These are phyloP conservation scores for Kuraishia floccosa DNA, from an alignment of 805 yeast species.

Conservation along the genomic window DNA sequence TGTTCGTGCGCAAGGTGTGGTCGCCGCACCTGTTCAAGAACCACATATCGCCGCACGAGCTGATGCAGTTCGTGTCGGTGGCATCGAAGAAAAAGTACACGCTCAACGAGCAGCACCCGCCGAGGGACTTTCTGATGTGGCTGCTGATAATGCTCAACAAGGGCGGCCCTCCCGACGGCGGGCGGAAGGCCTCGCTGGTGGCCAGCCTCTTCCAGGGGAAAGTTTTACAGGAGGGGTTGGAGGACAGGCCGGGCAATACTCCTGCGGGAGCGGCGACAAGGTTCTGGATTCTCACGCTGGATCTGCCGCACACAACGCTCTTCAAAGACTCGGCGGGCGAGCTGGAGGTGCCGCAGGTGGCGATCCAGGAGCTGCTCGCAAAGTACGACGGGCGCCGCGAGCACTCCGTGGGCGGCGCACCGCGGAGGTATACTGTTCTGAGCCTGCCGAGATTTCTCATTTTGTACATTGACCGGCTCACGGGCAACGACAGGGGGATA, in stretches of 20 bases:
- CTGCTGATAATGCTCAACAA: conserved; percentile 33
- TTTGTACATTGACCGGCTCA: conserved; percentile 46
- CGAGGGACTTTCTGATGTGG: conserved; percentile 52
- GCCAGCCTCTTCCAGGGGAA: not conserved
- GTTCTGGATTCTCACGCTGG: conserved; percentile 48
- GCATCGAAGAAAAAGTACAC: conserved; percentile 31
- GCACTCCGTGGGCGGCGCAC: conserved; percentile 15
- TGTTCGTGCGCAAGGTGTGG: conserved; percentile 52
- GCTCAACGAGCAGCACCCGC: conserved; percentile 29
- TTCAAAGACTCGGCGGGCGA: conserved; percentile 36
- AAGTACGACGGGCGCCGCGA: conserved; percentile 10
- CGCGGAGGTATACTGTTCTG: conserved; percentile 23
- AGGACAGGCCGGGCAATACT: conserved; percentile 9
- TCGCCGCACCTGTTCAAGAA: conserved; percentile 42
- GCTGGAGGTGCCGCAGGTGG: conserved; percentile 38
- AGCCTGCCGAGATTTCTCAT: conserved; percentile 42
- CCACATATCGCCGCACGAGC: conserved; percentile 60
- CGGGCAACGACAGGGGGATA: conserved; percentile 17
- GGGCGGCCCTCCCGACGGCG: too few relatives aligned
- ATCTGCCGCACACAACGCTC: conserved; percentile 45
- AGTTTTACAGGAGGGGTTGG: conserved; percentile 4
- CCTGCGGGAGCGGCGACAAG: conserved; percentile 17
- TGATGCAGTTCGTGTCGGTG: conserved; percentile 36
- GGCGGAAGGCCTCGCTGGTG: conserved; percentile 12
- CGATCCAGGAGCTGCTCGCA: conserved; percentile 29